Evolutionary conservation across 371 early-diverging fungal genomes (phyloP), one percentile per base, ranked within the genome.

Genomic region (Mucor piriformis): DNA sequence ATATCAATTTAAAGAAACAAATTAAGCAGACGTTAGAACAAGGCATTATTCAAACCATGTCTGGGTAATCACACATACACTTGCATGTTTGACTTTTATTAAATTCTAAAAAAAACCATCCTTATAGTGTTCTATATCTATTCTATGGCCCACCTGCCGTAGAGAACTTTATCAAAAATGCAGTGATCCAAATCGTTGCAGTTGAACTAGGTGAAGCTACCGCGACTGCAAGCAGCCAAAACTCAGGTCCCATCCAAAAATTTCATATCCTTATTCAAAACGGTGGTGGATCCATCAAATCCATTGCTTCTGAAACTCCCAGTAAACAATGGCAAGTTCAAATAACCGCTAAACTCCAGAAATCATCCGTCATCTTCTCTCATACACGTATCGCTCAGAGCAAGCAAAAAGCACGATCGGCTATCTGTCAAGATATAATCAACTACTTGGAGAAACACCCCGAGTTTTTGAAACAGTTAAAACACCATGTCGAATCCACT

Each of bases 361-460:
- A n/a, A 18, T 35, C 21, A 0, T 21, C 56, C 0, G 6, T 24
- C 4, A 6, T 51, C 4, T 62, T 62, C 25, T 55, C 57, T 0
- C 52, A 56, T 38, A 10, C 34, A 18, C 56, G 63, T 27, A 34
- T 29, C 5, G 55, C 27, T 6, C n/a, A 0, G 0, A 55, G 51
- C 13, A 65, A 56, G 20, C 55, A 60, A 32, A 56, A 60, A 24
- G 65, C 65, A 3, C 38, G 40, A 16, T 18, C 59, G 12, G 60
- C 27, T 3, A 60, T 60, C 12, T 43, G 50, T 7, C 32, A 43
- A 20, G 60, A 51, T 33, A 51, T 65, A 0, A 3, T 65, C 3
- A 23, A 55, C 0, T 56, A 32, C 38, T 24, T 65, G 3, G 32
- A 37, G 5, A 50, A 54, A 3, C 23, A 56, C 20, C 50, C 50